Evolutionary conservation across 129 eudicot species (phyloP).

Genomic region (Ambrosia trifida): DNA sequence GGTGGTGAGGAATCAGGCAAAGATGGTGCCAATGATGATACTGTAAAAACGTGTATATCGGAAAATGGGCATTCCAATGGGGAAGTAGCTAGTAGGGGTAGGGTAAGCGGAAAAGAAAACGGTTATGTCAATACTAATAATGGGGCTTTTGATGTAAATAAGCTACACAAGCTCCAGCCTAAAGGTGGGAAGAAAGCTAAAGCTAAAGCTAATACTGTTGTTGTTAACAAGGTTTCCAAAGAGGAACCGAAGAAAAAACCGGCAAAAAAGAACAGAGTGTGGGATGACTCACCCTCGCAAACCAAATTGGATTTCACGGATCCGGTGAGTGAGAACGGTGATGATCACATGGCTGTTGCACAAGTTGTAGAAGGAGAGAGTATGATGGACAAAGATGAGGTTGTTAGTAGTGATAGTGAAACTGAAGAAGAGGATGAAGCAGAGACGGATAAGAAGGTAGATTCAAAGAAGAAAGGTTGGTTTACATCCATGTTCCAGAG

Average conservation of each 20-base stretch:
- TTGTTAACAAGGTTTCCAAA: constrained; percentile 55
- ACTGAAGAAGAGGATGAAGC: constrained; percentile 64
- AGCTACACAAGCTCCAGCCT: constrained; percentile 69
- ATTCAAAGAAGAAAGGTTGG: constrained; percentile 85
- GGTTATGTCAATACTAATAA: constrained; percentile 40
- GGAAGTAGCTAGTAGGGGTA: constrained; percentile 34
- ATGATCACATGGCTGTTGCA: constrained; percentile 45
- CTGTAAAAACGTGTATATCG: constrained; percentile 24
- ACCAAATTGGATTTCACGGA: constrained; percentile 85
- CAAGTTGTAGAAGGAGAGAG: constrained; percentile 78
- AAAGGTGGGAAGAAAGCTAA: constrained; percentile 80
- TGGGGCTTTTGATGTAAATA: constrained; percentile 94
- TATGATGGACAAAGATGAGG: constrained; percentile 98
- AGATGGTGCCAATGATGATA: constrained; percentile 41
- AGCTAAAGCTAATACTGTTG: constrained; percentile 33
- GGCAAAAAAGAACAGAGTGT: constrained; percentile 79
- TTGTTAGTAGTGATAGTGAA: constrained; percentile 82
- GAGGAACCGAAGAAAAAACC: constrained; percentile 70
- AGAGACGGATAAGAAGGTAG: constrained; percentile 45
- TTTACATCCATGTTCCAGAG: constrained; percentile 94
- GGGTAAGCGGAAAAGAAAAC: constrained; percentile 63
- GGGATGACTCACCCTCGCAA: constrained; percentile 70
- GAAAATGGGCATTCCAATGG: constrained; percentile 61
- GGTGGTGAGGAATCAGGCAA: constrained; percentile 51
- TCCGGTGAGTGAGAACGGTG: constrained; percentile 71